Evolutionary conservation across 148 eudicot species (phyloP), one percentile per base, ranked within the genome.

Genomic region (Diospyros lotus): DNA sequence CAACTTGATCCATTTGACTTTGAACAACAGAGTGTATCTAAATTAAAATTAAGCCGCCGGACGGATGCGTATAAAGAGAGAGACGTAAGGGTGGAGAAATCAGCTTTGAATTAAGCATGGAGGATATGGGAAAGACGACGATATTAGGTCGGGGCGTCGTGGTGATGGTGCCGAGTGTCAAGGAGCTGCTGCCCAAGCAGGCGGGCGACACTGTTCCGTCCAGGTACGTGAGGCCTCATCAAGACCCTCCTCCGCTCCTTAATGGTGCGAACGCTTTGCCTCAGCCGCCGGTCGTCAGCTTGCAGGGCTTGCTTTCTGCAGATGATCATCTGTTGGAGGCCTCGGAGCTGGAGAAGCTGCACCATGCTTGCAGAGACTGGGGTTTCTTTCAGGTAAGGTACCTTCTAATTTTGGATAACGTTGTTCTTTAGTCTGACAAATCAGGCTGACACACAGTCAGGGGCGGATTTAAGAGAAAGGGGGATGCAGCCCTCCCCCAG

Each of bases 331-430:
- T 28, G 28, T 28, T 28, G 28, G 9, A 12, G 51, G n/a, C 43
- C 38, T 44, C 15, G 5, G 71, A 67, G 55, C 42, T 67, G 38
- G 13, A 18, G 41, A 67, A 67, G 42, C 56, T 67, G 12, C 56
- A 48, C 42, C 56, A 8, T 67, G 71, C 56, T 3, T 67, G 71
- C 55, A 67, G 18, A 67, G 55, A 67, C 15, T 67, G 71, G 71
- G 71, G 71, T 8, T 67, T 67, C 71, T 67, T 67, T 48, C 56
- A 67, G 71, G 71, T 67, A 1, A 62, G 43, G 6, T 58, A n/a
- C 0, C 28, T 28, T 28, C 28, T 28, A 9, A 55, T 55, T 15
- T 55, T 12, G 13, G 14, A 28, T 28, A 28, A 28, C 28, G 28
- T 28, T 0, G 28, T 28, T 28, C 28, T 28, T 28, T 28, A 28